Conservation (phyloP, 345 rosid genomes). For the Bruguiera parviflora region DNA sequence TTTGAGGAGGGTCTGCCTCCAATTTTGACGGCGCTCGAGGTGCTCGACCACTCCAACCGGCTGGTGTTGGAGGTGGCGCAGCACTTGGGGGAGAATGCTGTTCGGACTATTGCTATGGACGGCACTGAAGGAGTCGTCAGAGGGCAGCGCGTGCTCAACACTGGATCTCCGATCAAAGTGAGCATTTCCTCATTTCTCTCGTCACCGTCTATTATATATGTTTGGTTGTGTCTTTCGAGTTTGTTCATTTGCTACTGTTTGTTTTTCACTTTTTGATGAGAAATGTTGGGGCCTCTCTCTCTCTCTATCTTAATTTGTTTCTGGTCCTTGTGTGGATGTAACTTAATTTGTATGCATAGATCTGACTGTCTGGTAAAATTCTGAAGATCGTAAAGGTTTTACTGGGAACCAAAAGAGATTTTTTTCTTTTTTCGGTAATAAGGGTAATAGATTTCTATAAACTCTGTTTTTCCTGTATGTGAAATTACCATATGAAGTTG, state of each 20-base stretch:
- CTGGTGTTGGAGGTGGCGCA: constrained; percentile 94
- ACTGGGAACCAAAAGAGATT: too few relatives aligned
- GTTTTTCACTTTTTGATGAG: neutral
- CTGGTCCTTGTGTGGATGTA: neutral
- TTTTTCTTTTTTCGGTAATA: too few relatives aligned
- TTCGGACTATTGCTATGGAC: constrained; percentile 95
- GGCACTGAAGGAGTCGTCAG: constrained; percentile 85
- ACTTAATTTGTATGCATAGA: neutral
- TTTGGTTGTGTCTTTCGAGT: too few relatives aligned
- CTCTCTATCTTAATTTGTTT: neutral
- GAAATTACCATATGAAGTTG: too few relatives aligned
- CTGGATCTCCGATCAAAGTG: constrained; percentile 93
- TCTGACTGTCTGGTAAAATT: neutral
- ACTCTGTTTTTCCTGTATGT: too few relatives aligned
- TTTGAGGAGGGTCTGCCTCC: constrained; percentile 91
- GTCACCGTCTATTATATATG: neutral
- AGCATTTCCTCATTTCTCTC: neutral
- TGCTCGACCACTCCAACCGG: constrained; percentile 56
- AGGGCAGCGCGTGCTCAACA: constrained; percentile 80
- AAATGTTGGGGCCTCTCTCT: neutral
- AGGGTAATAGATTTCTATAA: too few relatives aligned
- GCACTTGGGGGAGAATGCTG: constrained; percentile 86
- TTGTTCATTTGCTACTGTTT: too few relatives aligned
- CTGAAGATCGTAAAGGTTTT: too few relatives aligned
- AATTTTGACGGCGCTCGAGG: constrained; percentile 92